Conservation (phyloP, 148 eudicot species). For the Chenopodium formosanum region DNA sequence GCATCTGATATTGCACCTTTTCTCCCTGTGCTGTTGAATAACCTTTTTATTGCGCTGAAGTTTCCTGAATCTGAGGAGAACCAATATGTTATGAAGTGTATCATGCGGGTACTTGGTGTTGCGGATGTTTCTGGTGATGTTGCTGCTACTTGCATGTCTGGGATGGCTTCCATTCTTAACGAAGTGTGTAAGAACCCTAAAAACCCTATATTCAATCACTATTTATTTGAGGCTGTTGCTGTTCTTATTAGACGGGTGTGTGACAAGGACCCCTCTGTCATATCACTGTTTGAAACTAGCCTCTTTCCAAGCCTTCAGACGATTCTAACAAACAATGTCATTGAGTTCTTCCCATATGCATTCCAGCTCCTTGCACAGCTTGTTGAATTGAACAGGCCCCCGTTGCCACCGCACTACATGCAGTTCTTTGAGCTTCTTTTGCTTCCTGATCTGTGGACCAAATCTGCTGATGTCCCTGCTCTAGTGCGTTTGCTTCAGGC, state of each 20-base stretch:
- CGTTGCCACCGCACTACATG: constrained; percentile 70
- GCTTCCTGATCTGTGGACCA: constrained; percentile 76
- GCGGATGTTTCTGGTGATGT: constrained; percentile 71
- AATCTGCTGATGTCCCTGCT: constrained; percentile 90
- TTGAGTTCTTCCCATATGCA: constrained; percentile 93
- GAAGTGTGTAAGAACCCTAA: constrained; percentile 90
- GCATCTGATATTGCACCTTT: constrained; percentile 67
- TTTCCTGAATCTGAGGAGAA: constrained; percentile 97
- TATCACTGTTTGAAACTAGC: constrained; percentile 65
- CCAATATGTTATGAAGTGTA: constrained; percentile 92
- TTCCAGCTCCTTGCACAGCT: constrained; percentile 95
- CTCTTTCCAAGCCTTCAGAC: constrained; percentile 74
- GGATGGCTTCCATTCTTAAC: constrained; percentile 63
- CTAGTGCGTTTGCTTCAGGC: constrained; percentile 94
- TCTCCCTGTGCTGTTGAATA: constrained; percentile 58
- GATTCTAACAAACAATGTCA: constrained; percentile 60
- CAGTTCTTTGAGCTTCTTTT: constrained; percentile 74
- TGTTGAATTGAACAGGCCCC: constrained; percentile 78
- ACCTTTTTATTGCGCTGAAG: constrained; percentile 72
- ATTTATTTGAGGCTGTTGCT: constrained; percentile 86
- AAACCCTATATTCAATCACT: constrained; percentile 82
- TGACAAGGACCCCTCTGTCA: constrained; percentile 70
- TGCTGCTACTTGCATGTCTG: constrained; percentile 72
- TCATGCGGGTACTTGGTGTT: constrained; percentile 94
- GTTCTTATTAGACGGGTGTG: constrained; percentile 74